Percentiles rank a stretch among this genome's conserved stretches.
These are phyloP conservation scores for Cyclocybe aegerita DNA, from an alignment of 768 basidiomycete species.

Conservation along the genomic window DNA sequence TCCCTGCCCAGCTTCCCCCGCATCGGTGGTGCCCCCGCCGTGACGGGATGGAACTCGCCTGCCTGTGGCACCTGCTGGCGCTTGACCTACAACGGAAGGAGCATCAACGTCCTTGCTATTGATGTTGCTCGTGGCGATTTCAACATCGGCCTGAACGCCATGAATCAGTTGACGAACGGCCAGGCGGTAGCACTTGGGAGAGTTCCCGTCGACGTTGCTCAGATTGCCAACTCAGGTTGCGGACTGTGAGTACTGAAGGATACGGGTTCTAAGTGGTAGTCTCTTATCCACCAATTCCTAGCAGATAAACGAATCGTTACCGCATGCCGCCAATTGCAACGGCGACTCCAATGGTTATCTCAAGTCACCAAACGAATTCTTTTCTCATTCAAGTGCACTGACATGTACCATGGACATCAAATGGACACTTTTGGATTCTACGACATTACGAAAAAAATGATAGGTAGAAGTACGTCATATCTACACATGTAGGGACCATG, in stretches of 20 bases:
- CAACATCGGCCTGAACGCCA: constrained; percentile 50
- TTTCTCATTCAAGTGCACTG: too few species aligned
- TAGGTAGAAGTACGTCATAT: too few species aligned
- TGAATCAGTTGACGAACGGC: constrained; percentile 51
- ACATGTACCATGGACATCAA: too few species aligned
- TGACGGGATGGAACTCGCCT: constrained; percentile 49
- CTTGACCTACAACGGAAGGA: constrained; percentile 44
- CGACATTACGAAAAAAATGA: too few species aligned
- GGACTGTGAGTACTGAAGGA: constrained; percentile 31
- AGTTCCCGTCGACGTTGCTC: constrained; percentile 39
- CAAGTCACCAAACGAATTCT: too few species aligned
- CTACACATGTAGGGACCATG: too few species aligned
- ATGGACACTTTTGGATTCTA: too few species aligned
- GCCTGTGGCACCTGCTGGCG: constrained; percentile 64
- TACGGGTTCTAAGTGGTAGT: too few species aligned
- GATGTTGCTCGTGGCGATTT: constrained; percentile 48
- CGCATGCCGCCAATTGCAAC: too few species aligned
- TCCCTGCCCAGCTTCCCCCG: constrained; percentile 56
- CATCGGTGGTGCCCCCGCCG: constrained; percentile 55
- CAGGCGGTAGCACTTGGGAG: constrained; percentile 48
- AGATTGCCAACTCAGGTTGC: constrained; percentile 48
- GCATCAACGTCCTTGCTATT: constrained; percentile 50
- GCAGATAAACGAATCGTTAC: too few species aligned
- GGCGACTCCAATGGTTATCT: too few species aligned
- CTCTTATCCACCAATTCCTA: too few species aligned